Evolutionary conservation across 1,139 yeast species (phyloP).

Genomic region (Yamadazyma atlantica): DNA sequence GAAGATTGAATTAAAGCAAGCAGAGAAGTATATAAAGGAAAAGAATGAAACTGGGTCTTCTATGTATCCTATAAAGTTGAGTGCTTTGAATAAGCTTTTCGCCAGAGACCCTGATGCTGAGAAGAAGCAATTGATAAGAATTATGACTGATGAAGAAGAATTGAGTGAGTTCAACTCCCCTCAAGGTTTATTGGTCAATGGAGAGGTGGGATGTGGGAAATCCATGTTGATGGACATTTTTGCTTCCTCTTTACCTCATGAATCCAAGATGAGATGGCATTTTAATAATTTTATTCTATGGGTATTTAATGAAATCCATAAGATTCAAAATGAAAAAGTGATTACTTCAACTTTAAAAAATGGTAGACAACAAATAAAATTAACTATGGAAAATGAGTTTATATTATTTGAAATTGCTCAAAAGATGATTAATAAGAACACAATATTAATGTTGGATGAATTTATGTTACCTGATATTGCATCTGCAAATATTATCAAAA

Average conservation of each 20-base stretch:
- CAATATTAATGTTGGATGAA: conserved; percentile 66
- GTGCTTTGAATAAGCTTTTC: conserved; percentile 22
- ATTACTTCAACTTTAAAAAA: conserved; percentile 29
- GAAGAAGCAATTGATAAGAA: conserved; percentile 39
- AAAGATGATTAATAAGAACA: conserved; percentile 57
- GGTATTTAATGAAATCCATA: conserved; percentile 64
- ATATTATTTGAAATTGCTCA: conserved; percentile 67
- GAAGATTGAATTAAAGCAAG: conserved; percentile 43
- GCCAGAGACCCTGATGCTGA: conserved; percentile 27
- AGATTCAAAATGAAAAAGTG: conserved; percentile 45
- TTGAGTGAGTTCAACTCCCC: conserved; percentile 57
- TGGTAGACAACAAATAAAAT: conserved; percentile 28
- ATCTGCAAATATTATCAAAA: conserved; percentile 65
- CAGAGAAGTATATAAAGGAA: conserved; percentile 18
- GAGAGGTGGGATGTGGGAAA: conserved; percentile 78
- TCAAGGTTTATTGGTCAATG: conserved; percentile 64
- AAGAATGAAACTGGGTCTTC: conserved; percentile 7
- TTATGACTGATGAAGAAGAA: conserved; percentile 66
- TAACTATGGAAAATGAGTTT: conserved; percentile 61
- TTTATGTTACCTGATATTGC: conserved; percentile 76
- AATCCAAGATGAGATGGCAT: conserved; percentile 69
- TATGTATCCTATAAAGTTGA: conserved; percentile 17
- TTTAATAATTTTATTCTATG: conserved; percentile 68
- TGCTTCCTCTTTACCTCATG: conserved; percentile 63
- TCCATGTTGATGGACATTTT: conserved; percentile 73